These are phyloP conservation scores for Mucor racemosus DNA, from an alignment of 371 early-diverging fungal genomes.

Conservation along the genomic window DNA sequence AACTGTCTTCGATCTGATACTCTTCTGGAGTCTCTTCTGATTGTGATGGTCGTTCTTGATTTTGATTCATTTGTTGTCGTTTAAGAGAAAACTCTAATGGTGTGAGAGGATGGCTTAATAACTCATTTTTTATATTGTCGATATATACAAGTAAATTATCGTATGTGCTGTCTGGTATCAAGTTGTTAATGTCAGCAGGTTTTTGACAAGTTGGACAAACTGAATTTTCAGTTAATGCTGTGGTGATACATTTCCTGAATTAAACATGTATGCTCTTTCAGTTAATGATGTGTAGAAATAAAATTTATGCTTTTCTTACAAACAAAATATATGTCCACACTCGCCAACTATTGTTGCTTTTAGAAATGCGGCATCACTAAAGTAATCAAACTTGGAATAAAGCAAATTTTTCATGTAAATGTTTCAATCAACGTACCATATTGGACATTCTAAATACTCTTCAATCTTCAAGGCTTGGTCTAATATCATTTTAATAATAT, in stretches of 20 bases:
- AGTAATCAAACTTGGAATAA: background rate
- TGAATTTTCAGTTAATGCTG: background rate
- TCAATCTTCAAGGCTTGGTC: background rate
- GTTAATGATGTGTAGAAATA: background rate
- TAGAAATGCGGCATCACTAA: background rate
- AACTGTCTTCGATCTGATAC: background rate
- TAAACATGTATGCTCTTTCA: background rate
- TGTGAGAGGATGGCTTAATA: conserved; percentile 11
- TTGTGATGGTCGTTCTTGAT: background rate
- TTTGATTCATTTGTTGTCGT: background rate
- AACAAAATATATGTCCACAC: conserved; percentile 26
- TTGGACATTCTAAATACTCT: background rate
- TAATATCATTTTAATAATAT: background rate
- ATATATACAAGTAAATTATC: conserved; percentile 18
- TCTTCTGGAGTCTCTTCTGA: background rate
- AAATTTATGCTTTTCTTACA: conserved; percentile 9
- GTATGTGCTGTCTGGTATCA: conserved; percentile 2
- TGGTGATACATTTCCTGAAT: conserved; percentile 12
- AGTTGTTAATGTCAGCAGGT: conserved; percentile 11
- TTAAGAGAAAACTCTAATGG: conserved; percentile 3
- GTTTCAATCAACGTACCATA: background rate
- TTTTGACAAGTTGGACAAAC: conserved; percentile 20
- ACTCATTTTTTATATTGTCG: conserved; percentile 3
- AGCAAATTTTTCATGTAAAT: background rate
- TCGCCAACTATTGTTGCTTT: conserved; percentile 10